phyloP scores from a whole-genome alignment of 1,284 basidiomycete genomes.

The Ceratobasidium sp. region DNA sequence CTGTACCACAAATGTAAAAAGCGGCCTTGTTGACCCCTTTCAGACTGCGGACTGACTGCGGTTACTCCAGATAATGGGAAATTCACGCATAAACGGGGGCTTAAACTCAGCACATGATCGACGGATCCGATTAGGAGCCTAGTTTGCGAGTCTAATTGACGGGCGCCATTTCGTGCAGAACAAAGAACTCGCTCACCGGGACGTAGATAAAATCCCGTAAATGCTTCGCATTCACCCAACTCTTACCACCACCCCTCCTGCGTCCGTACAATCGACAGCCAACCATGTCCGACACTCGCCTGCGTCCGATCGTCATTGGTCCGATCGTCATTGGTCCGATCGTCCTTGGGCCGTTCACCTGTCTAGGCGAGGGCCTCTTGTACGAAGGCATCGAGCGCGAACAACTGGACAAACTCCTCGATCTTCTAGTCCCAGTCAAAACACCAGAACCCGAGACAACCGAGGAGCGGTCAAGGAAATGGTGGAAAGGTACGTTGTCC shows the following conservation, averaged over 20 bases:
- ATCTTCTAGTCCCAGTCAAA: conserved; percentile 12
- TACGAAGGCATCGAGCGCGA: conserved; percentile 28
- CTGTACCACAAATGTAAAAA: not conserved
- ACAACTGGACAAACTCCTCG: not conserved
- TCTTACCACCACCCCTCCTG: not conserved
- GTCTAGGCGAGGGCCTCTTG: conserved; percentile 20
- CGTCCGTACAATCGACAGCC: not conserved
- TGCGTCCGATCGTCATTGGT: conserved; percentile 12
- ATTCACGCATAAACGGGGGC: not conserved
- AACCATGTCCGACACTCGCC: not conserved
- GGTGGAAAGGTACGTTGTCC: conserved; percentile 28
- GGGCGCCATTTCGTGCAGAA: not conserved
- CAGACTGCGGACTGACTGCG: not conserved
- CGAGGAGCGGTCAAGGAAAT: not conserved
- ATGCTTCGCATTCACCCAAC: not conserved
- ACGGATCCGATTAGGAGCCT: too few species aligned
- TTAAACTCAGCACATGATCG: not conserved
- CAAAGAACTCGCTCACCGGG: not conserved
- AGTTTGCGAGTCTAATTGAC: too few species aligned
- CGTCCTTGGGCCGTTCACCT: not conserved
- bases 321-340: not conserved
- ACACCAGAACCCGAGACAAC: not conserved
- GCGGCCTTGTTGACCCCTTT: not conserved
- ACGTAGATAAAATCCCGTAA: not conserved
- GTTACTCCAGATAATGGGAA: not conserved